A percentile compares a stretch with the other conserved stretches of the same genome.
These are phyloP conservation scores for Piper longum DNA, from an alignment of 164 flowering plant species.

Conservation along the genomic window DNA sequence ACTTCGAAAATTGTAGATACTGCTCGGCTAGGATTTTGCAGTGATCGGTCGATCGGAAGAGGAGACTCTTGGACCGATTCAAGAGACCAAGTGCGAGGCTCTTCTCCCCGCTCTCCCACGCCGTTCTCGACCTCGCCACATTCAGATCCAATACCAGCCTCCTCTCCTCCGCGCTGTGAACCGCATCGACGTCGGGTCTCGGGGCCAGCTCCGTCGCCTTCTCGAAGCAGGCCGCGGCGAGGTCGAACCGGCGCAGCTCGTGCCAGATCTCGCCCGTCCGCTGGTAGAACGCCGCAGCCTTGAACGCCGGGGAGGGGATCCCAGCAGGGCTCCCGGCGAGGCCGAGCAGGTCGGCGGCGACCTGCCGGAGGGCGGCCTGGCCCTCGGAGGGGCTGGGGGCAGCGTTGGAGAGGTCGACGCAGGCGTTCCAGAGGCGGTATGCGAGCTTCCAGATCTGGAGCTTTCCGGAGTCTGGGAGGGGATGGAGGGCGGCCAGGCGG, in stretches of 20 bases:
- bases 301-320: conserved; percentile 59
- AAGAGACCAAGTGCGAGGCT: conserved; percentile 52
- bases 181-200: conserved; percentile 19
- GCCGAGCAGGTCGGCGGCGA: conserved; percentile 56
- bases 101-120: conserved; percentile 65
- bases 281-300: conserved; percentile 62
- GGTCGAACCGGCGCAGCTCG: conserved; percentile 41
- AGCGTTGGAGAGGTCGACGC: conserved; percentile 78
- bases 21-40: conserved; percentile 44
- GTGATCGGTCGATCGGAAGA: conserved; percentile 45
- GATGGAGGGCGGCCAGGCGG: conserved; percentile 20
- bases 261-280: conserved; percentile 75
- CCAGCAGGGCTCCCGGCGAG: conserved; percentile 46
- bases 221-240: conserved; percentile 67
- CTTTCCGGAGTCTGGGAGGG: conserved; percentile 48
- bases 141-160: conserved; percentile 37
- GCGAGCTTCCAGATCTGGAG: conserved; percentile 81
- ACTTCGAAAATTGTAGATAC: conserved; percentile 60
- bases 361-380: conserved; percentile 61
- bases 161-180: conserved; percentile 29
- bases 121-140: conserved; percentile 29
- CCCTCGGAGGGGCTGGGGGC: conserved; percentile 12
- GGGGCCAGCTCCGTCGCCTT: conserved; percentile 55
- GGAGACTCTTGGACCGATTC: conserved; percentile 42
- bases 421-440: conserved; percentile 92